Evolutionary conservation across 2,329 filamentous ascomycete species (phyloP), one percentile per base, ranked within the genome.

Genomic region (Cadophora luteo-olivacea): DNA sequence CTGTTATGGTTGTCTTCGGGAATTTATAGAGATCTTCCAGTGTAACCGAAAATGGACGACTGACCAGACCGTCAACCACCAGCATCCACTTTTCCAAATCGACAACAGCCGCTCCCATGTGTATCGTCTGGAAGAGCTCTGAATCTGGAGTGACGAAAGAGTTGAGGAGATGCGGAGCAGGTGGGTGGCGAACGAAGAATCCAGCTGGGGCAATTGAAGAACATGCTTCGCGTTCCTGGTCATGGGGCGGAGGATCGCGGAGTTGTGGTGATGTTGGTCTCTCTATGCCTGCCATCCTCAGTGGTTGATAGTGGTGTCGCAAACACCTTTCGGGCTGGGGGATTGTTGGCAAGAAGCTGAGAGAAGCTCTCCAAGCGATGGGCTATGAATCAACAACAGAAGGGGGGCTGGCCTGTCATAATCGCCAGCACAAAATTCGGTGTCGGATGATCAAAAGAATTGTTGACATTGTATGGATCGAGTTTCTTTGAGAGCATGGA

Each of bases 71-170:
- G 33, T 65, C 54, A 14, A 68, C 29, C 16, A 49, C 33, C 9
- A 68, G 52, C 9, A 29, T 41, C 24, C 61, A 61, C 6, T 36
- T 51, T 25, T 54, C 24, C 22, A 24, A 16, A 25, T 65, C 48
- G 14, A 68, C 36, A 25, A 65, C 49, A 4, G 55, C 66, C 3
- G 38, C 66, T 29, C 66, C 66, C 55, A 65, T 65, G 38, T 68
- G 61, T 3, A 68, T 68, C 48, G 66, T 68, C 41, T 65, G 66
- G 38, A 66, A 66, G 1, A 66, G 64, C 24, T 61, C 41, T n/a
- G 45, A 36, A 24, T 65, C 61, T 51, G 52, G 41, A 36, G 61
- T 68, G 32, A 61, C 55, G 36, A 65, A 61, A 6, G 61, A 45
- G 14, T 19, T 55, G 2, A 65, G 60, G 5, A 45, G 24, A 41